A percentile compares a stretch with the other conserved stretches of the same genome.
These are phyloP conservation scores for Schizosaccharomyces pombe DNA, from an alignment of 805 yeast species.

Conservation along the genomic window DNA sequence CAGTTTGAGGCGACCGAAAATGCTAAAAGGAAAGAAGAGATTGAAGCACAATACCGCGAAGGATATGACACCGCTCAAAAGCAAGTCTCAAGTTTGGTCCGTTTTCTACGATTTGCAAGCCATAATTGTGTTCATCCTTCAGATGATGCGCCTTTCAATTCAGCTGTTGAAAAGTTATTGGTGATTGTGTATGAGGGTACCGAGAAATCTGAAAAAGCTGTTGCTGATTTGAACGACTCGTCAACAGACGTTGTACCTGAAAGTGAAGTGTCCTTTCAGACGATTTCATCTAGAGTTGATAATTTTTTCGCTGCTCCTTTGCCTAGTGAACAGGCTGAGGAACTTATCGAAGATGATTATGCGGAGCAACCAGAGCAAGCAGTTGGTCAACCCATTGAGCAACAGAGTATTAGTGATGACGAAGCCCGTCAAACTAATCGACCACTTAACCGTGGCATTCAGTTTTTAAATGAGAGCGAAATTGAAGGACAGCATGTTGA, in stretches of 20 bases:
- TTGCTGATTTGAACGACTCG: neutral
- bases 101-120: conserved; percentile 3
- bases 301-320: neutral
- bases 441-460: conserved; percentile 1
- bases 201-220: neutral
- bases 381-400: too few species aligned
- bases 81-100: neutral
- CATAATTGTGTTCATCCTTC: conserved; percentile 1
- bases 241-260: neutral
- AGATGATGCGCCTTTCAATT: neutral
- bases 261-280: neutral
- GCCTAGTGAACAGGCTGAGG: neutral
- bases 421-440: neutral
- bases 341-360: neutral
- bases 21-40: neutral
- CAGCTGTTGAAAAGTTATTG: neutral
- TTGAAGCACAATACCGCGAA: neutral
- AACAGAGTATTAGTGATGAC: too few species aligned
- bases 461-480: conserved; percentile 2
- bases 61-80: neutral
- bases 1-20: neutral
- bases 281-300: neutral
- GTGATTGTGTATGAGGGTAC: neutral
- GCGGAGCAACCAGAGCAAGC: neutral
- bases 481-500: neutral